These are phyloP conservation scores for Lecanicillium sp. DNA, from an alignment of 2,329 filamentous ascomycete species.

Conservation along the genomic window DNA sequence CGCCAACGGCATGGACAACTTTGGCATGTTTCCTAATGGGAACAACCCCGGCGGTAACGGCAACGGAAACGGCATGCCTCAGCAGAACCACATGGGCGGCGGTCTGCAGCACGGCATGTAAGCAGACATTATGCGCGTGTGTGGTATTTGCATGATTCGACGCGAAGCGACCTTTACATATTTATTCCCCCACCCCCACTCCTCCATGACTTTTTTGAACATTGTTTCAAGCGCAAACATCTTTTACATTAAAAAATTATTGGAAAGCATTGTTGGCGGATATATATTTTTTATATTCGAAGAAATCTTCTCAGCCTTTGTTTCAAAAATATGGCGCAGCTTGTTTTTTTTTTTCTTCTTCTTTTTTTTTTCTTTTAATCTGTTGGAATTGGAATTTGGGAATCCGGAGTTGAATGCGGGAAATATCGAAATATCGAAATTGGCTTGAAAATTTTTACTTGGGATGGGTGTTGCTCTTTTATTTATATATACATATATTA, in stretches of 20 bases:
- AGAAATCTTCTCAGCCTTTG: no score
- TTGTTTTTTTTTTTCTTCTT: background rate
- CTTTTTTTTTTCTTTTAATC: background rate
- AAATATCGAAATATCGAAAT: no score
- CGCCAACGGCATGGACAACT: conserved; percentile 41
- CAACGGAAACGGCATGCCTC: conserved; percentile 7
- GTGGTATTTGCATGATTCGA: no score
- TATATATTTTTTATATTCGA: background rate
- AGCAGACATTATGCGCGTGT: no score
- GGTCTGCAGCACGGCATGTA: conserved; percentile 11
- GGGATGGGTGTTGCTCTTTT: background rate
- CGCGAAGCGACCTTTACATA: no score
- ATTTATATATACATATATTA: background rate
- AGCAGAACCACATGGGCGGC: conserved; percentile 12
- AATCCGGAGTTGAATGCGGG: no score
- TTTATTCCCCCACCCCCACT: no score
- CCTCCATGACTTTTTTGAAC: no score
- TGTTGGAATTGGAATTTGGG: no score
- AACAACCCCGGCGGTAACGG: conserved; percentile 2
- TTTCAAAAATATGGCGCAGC: no score
- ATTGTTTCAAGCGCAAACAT: no score
- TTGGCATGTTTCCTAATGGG: conserved; percentile 40
- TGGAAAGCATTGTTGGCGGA: conserved; percentile 1
- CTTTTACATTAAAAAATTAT: no score
- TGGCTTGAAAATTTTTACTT: background rate